phyloP scores from a whole-genome alignment of 2,329 filamentous ascomycete genomes.

The Hansfordia pulvinata region DNA sequence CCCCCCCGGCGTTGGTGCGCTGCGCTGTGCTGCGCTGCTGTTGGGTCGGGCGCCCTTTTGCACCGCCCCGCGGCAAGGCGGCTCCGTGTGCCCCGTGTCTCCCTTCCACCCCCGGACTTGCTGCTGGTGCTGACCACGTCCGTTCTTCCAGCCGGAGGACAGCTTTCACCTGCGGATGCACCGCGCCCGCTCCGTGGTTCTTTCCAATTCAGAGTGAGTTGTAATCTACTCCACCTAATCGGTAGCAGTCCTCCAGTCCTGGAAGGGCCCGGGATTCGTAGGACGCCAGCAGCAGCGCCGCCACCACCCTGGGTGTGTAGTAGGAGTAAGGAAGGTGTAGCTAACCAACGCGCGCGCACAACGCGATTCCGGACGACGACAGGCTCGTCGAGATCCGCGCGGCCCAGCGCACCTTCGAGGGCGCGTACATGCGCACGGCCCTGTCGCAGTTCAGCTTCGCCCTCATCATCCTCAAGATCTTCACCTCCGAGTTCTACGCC shows the following conservation, averaged over 20 bases:
- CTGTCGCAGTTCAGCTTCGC: constrained; percentile 92
- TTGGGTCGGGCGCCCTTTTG: too few relatives aligned
- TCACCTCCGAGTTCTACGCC: constrained; percentile 90
- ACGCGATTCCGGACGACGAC: neutral
- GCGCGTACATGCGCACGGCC: constrained; percentile 89
- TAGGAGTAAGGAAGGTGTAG: too few relatives aligned
- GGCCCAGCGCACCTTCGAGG: constrained; percentile 91
- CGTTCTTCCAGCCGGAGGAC: too few relatives aligned
- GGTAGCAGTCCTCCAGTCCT: too few relatives aligned
- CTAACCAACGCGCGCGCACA: too few relatives aligned
- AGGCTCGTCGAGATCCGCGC: constrained; percentile 87
- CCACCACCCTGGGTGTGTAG: too few relatives aligned
- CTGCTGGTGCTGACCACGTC: constrained; percentile 25
- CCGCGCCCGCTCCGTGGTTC: constrained; percentile 67
- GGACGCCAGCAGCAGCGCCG: too few relatives aligned
- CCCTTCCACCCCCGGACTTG: constrained; percentile 7
- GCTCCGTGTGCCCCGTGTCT: too few relatives aligned
- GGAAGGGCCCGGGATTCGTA: too few relatives aligned
- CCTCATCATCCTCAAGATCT: constrained; percentile 89
- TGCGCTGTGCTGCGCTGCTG: too few relatives aligned
- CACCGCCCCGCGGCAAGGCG: neutral
- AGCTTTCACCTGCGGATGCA: constrained; percentile 70
- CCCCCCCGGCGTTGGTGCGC: too few relatives aligned
- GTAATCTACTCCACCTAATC: constrained; percentile 1
- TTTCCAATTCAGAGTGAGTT: constrained; percentile 62